Evolutionary conservation across 768 basidiomycete species (phyloP), one percentile per base, ranked within the genome.

Genomic region (Boletus subparvulus): DNA sequence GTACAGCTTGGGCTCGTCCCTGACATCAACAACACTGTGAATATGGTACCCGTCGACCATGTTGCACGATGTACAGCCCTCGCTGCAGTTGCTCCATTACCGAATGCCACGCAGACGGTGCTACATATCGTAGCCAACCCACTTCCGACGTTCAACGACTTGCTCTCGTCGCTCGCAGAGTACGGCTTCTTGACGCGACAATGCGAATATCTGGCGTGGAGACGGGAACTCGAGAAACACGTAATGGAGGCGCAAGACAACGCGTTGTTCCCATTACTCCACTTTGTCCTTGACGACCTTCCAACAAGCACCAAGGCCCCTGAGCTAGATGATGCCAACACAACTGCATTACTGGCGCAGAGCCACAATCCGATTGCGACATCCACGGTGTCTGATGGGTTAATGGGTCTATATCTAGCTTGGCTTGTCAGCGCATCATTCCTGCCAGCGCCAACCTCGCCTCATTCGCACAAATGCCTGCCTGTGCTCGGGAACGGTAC

Each of bases 41-140:
- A 99, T 75, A 95, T 98, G 88, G 92, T 95, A 9, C 97, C 97
- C 0, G 97, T 98, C 39, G 91, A 98, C 72, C 91, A 95, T 69
- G 95, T 99, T 60, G 94, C 97, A 1, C 82, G 84, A 6, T 88
- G 92, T 66, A 85, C 86, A 6, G 75, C 89, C 0, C 78, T 91
- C 4, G 89, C 95, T 1, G 84, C 88, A 0, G 69, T 92, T 14
- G 78, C 83, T 2, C 81, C 87, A 42, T 72, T 85, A 54, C 74
- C 77, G 63, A 64, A 74, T 55, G 71, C 75, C 33, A 46, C 75
- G 11, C 73, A 86, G 55, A 77, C 80, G 26, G 92, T 93, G 16
- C 74, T 91, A 45, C 95, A 98, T 65, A 81, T 98, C 50, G 89
- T 90, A 13, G 95, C 96, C 0, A 80, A 79, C 9, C 96, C 96